Evolutionary conservation across 768 basidiomycete genomes (phyloP), one percentile per base, ranked within the genome.

Genomic region (Mycena crocata): DNA sequence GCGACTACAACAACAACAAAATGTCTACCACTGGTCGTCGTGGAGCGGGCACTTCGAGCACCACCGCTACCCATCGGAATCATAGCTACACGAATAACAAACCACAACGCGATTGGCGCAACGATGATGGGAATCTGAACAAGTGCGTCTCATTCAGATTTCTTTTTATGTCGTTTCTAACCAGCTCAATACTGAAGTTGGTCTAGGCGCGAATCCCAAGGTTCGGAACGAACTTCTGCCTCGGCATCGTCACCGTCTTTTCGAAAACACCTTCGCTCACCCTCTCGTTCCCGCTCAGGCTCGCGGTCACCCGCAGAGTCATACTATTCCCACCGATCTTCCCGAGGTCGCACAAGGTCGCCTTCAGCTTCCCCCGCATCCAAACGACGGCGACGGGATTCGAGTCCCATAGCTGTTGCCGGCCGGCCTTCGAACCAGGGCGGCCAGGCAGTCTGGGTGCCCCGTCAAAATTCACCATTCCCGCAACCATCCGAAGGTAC

Each of bases 121-220:
- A 81, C 66, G 90, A 93, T 46, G 91, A 93, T 59, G 83, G 85
- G n/a, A 86, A 84, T 71, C 76, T 89, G 56, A 94, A 93, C 78
- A 94, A 93, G 93, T 94, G 77, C 50, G 89, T 78, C 61, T 49
- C 40, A 40, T 42, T 57, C 68, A 28, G 45, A 2, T 35, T 31
- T 40, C 31, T 1, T 34, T 3, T 32, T 24, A 35, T 59, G n/a
- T 48, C 26, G 15, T 19, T 23, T 57, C 35, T 50, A 54, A 62
- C n/a, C n/a, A n/a, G 21, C 68, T 69, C 30, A 60, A 57, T 62
- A 54, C 32, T 70, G 12, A 70, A 93, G 91, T 72, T 93, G 92
- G 92, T 88, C 87, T 48, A 83, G 85, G 72, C 83, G 92, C 56
- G 90, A 91, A 45, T 76, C 76, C 46, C 76, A 82, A 49, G 75